Evolutionary conservation across 2,329 filamentous ascomycete genomes (phyloP).

Genomic region (Aspergillus quadricinctus): DNA sequence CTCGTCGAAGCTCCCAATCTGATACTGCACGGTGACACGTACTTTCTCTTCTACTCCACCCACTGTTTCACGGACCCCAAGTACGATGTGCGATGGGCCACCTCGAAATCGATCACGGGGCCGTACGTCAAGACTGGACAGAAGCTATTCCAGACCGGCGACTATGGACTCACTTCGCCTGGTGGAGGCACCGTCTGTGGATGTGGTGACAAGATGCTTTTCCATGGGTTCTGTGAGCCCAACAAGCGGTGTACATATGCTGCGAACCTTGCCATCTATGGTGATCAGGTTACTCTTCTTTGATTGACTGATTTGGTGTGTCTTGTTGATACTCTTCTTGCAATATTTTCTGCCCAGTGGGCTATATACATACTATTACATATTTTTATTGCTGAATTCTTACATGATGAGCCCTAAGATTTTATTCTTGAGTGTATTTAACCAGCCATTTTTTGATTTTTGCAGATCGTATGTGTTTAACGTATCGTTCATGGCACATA

Average conservation of each 20-base stretch:
- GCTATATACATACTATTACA: neutral
- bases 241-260: conserved; percentile 27
- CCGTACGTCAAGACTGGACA: conserved; percentile 35
- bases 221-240: conserved; percentile 28
- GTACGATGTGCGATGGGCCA: conserved; percentile 61
- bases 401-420: neutral
- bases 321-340: neutral
- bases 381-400: neutral
- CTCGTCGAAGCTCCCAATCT: conserved; percentile 60
- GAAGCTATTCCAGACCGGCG: conserved; percentile 33
- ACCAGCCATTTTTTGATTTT: too few species aligned
- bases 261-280: conserved; percentile 22
- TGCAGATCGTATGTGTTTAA: too few species aligned
- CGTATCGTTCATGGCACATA: neutral
- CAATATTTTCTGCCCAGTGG: neutral
- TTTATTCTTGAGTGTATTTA: neutral
- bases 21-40: conserved; percentile 42
- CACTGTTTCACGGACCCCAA: conserved; percentile 52
- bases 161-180: conserved; percentile 26
- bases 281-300: conserved; percentile 12
- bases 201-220: conserved; percentile 29
- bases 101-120: conserved; percentile 35
- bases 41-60: conserved; percentile 60
- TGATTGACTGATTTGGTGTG: conserved; percentile 1
- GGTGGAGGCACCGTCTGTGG: conserved; percentile 30